Conservation (phyloP, 164 flowering plant species). For the Stephania japonica region DNA sequence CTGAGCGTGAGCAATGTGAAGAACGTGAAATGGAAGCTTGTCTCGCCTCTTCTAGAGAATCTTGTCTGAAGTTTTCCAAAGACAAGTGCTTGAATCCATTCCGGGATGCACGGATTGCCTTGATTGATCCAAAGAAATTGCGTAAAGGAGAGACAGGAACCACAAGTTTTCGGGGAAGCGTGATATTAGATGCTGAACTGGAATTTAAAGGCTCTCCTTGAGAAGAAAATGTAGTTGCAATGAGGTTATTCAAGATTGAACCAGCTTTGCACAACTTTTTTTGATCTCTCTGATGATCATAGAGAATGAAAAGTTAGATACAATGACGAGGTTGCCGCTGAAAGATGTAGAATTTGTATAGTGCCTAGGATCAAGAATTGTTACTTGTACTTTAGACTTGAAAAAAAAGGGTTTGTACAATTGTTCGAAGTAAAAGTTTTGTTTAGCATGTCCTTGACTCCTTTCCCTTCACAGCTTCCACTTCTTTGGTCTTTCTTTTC, state of each 20-base stretch:
- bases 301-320: not conserved
- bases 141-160: not conserved
- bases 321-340: not conserved
- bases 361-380: not conserved
- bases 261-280: not conserved
- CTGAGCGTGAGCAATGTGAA: constrained; percentile 29
- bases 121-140: constrained; percentile 9
- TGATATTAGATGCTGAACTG: constrained; percentile 8
- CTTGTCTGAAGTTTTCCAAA: constrained; percentile 26
- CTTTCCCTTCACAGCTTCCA: not conserved
- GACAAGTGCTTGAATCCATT: constrained; percentile 25
- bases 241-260: constrained; percentile 1
- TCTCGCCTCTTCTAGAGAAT: constrained; percentile 22
- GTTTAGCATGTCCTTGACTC: not conserved
- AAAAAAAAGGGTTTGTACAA: not conserved
- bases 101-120: constrained; percentile 26
- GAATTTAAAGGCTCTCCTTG: not conserved
- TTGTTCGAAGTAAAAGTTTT: not conserved
- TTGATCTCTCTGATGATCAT: not conserved
- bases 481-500: not conserved
- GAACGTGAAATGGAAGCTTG: constrained; percentile 31
- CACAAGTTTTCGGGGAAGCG: constrained; percentile 24
- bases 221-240: not conserved
- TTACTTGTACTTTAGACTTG: not conserved
- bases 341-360: not conserved